Conservation (phyloP, 2,329 filamentous ascomycete species). For the Colletotrichum scovillei region DNA sequence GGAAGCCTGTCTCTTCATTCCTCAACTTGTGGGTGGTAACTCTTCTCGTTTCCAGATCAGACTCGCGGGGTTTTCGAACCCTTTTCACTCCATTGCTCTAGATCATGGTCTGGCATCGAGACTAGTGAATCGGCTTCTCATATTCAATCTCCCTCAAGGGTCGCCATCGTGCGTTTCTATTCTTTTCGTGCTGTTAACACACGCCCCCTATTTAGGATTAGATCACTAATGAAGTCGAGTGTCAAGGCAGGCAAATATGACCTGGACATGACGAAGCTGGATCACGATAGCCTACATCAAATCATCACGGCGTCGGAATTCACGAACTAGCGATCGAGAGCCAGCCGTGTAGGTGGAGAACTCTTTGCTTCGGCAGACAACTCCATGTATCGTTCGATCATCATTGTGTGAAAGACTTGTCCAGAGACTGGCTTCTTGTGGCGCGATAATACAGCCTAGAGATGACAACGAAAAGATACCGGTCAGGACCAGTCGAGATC, state of each 20-base stretch:
- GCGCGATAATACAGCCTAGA: not conserved
- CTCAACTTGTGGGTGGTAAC: too few species aligned
- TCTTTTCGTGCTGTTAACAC: not conserved
- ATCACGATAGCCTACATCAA: too few species aligned
- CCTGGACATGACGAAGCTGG: not conserved
- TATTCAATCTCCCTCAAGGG: conserved; percentile 50
- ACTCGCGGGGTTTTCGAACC: too few species aligned
- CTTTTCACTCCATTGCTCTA: too few species aligned
- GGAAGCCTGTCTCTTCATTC: not conserved
- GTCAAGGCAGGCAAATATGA: not conserved
- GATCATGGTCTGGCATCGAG: not conserved
- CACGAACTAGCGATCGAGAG: conserved; percentile 57
- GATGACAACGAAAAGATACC: conserved; percentile 52
- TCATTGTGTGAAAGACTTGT: not conserved
- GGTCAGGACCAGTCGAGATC: conserved; percentile 40
- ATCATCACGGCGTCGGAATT: conserved; percentile 52
- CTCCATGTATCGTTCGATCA: too few species aligned
- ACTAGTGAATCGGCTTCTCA: not conserved
- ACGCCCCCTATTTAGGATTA: conserved; percentile 16
- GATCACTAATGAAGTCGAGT: not conserved
- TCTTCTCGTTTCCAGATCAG: too few species aligned
- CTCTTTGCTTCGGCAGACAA: too few species aligned
- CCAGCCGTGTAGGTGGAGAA: conserved; percentile 45
- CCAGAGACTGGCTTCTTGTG: not conserved
- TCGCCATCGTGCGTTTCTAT: conserved; percentile 51